Conservation (phyloP, 1,284 basidiomycete species). For the Ustilago vetiveriae region DNA sequence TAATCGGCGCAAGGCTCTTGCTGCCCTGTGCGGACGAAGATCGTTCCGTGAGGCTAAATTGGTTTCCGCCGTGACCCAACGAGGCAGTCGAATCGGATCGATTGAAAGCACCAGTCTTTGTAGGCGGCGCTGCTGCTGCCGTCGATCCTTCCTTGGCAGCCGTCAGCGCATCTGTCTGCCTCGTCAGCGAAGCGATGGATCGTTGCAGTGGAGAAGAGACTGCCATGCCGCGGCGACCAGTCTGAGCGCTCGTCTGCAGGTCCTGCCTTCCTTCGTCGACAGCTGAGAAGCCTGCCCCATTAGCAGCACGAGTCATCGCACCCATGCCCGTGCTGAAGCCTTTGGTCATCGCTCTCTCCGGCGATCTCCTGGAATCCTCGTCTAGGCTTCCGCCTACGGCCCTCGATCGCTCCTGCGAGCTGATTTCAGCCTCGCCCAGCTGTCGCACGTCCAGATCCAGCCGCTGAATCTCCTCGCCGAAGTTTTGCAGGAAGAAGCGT, state of each 20-base stretch:
- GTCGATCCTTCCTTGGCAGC: background rate
- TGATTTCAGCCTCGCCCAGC: conserved; percentile 16
- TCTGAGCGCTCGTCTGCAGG: conserved; percentile 25
- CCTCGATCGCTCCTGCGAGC: conserved; percentile 13
- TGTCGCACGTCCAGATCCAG: conserved; percentile 49
- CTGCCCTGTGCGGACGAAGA: background rate
- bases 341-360: conserved; percentile 30
- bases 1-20: conserved; percentile 26
- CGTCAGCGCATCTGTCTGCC: conserved; percentile 20
- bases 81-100: conserved; percentile 18
- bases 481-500: conserved; percentile 86
- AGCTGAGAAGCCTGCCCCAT: conserved; percentile 13
- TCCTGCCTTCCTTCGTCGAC: conserved; percentile 30
- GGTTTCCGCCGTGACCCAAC: background rate
- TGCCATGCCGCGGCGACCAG: conserved; percentile 10
- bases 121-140: background rate
- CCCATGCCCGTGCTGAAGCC: conserved; percentile 41
- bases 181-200: conserved; percentile 43
- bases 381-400: conserved; percentile 13
- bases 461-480: conserved; percentile 79
- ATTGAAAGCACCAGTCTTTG: conserved; percentile 2
- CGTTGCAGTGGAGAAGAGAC: conserved; percentile 44
- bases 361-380: conserved; percentile 24
- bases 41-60: conserved; percentile 6
- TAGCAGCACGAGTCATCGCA: conserved; percentile 30